Base-by-base conservation (phyloP, 768 basidiomycete species). In the Hericium coralloides region DNA sequence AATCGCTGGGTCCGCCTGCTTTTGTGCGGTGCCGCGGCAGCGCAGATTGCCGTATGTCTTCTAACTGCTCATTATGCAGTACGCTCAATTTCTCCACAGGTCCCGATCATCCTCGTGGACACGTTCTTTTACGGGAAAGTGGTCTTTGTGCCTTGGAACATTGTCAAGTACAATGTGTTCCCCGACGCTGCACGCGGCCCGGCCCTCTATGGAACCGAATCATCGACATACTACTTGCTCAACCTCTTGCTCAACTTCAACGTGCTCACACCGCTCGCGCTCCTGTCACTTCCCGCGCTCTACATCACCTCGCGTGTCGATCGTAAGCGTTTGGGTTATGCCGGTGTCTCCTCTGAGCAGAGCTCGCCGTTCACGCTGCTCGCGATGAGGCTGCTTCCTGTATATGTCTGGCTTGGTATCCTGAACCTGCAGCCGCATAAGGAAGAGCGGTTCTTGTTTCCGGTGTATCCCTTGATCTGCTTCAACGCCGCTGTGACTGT, bases 391-490 rank as follows among this genome's bases (percentile, higher is more conserved):
- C 75, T 98, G n/a, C 69, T 79, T n/a, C 93, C 93, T 0, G 75
- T 95, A 59, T 98, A 98, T 71, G 61, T 98, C n/a, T 98, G 97
- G 95, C 64, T 86, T 49, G 79, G 71, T 1, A 86, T 97, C 59
- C 73, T 99, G 62, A 84, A 83, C 4, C 63, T 76, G 2, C 95
- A 98, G 72, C 74, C 87, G 1, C 97, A 99, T 72, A 99, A 99
- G 72, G 97, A 99, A 71, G 97, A 99, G 68, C 79, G 97, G n/a
- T 99, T 99, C 74, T 89, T 98, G 84, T 98, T 86, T 70, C 95
- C 97, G 0, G 87, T 82, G 2, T 98, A 95, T 68, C 89, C 92
- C 1, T 70, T 98, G 36, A 71, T 98, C 49, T 92, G 92, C 66
- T 92, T 98, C 73, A 98, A 98, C 66, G 95, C 94, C 0, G 91